Evolutionary conservation across 495 filamentous ascomycete species (phyloP), one percentile per base, ranked within the genome.

Genomic region (Penicillium daleae): DNA sequence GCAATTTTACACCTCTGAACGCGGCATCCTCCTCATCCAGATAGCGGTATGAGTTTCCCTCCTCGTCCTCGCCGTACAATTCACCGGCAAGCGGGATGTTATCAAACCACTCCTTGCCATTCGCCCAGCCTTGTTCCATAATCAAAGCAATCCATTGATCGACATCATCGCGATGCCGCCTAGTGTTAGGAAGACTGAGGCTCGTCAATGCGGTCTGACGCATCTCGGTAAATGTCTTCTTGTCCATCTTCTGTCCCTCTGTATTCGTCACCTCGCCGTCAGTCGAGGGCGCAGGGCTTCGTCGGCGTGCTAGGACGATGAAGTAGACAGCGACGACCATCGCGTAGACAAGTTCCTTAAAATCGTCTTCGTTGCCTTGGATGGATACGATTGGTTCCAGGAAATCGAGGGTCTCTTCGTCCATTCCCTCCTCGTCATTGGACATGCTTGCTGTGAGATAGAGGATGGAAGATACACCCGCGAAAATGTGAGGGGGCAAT

Each of bases 311-410:
- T n/a, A 80, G 71, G 4, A 80, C 80, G 56, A 89, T 86, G 63
- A 92, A 87, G 63, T 86, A 89, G 1, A 95, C 71, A 0, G 88
- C 88, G 0, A 90, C 87, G n/a, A 91, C 74, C 35, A 81, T 66
- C 0, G 78, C 74, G 26, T 74, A 71, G 2, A 81, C 65, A 12
- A 78, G 61, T 42, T 82, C 79, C 56, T 78, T 78, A 65, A 74
- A 80, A 27, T 77, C 74, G 27, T 79, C 71, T 24, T 77, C 74
- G 13, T 72, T 74, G 12, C 74, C 72, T 5, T 57, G 56, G 6
- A 69, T 73, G 2, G 66, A 68, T 13, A 72, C 69, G 22, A 82
- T 66, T 4, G 76, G 74, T 13, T 79, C 78, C 26, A 77, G 37
- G 55, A 78, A 79, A 12, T 77, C 75, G 22, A 72, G 54, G 27